Evolutionary conservation across 805 yeast species (phyloP).

Genomic region (Sugiyamaella qingdaonensis): DNA sequence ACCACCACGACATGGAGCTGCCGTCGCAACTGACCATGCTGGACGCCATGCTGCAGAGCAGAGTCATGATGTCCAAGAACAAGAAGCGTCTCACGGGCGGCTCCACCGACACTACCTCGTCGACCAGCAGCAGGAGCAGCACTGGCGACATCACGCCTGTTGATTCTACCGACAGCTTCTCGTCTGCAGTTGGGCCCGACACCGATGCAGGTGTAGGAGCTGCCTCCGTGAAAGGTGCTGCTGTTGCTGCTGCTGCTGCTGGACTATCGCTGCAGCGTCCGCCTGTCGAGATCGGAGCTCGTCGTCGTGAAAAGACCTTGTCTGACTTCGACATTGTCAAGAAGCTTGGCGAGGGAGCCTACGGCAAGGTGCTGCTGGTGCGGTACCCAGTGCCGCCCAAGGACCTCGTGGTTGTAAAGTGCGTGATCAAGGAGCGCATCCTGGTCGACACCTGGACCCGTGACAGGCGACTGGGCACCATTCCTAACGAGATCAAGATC

Average conservation of each 20-base stretch:
- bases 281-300: slow-evolving; percentile 49
- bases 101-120: slow-evolving; percentile 2
- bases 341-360: slow-evolving; percentile 93
- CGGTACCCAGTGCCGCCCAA: slow-evolving; percentile 57
- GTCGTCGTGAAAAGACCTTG: slow-evolving; percentile 66
- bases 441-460: slow-evolving; percentile 97
- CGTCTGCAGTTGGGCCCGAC: not conserved
- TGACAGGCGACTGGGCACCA: slow-evolving; percentile 84
- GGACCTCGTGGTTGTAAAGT: slow-evolving; percentile 74
- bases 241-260: not conserved
- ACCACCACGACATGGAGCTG: slow-evolving; percentile 29
- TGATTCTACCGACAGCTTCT: slow-evolving; percentile 29
- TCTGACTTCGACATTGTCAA: slow-evolving; percentile 66
- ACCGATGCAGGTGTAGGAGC: no score
- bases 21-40: slow-evolving; percentile 55
- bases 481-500: slow-evolving; percentile 94
- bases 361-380: slow-evolving; percentile 86
- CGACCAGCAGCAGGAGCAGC: slow-evolving; percentile 11
- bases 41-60: slow-evolving; percentile 5
- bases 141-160: slow-evolving; percentile 16
- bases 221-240: no score
- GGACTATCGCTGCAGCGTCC: not conserved
- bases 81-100: not conserved
- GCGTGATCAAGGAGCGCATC: slow-evolving; percentile 88
- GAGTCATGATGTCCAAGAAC: not conserved